Base-by-base conservation (phyloP, 2,329 filamentous ascomycete genomes). In the Elsinoe batatas region DNA sequence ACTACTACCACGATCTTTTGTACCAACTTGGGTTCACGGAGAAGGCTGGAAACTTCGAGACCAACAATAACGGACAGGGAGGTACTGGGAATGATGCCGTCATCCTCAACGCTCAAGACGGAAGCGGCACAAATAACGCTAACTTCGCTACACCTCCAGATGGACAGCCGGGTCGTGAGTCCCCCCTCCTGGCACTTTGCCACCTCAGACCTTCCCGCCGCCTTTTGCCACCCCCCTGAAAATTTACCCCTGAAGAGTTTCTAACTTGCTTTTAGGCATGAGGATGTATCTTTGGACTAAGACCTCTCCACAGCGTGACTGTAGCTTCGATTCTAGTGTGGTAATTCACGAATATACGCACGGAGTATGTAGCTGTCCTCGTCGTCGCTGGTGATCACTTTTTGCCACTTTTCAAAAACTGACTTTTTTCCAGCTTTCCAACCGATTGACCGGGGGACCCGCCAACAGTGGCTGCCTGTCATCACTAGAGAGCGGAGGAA, bases 331-430 rank as follows among this genome's bases (percentile, higher is more conserved):
- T 47, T 75, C 78, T 5, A 77, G 78, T 56, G 78, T 83, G 15
- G 72, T 84, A 18, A 76, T 83, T 58, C 81, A 83, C 69, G 79
- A 81, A 63, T 80, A 76, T 63, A 78, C 74, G 1, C 78, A 80
- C 57, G 40, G 54, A 47, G 51, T 51, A 5, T 12, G 13, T 50
- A 5, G 20, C 3, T 17, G 15, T 20, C 17, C 11, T 26, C 37
- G 13, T 38, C 22, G 17, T 54, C 42, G 51, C 26, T 13, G 6
- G 22, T 2, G 30, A 5, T 22, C 37, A 22, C 22, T 22, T 22
- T 40, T 15, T 13, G 26, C 15, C n/a, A 17, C 32, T 47, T 64
- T 69, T 57, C 67, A 65, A 0, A 26, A 11, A 33, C 22, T 35
- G 32, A 50, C n/a, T 5, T 5, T 33, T n/a, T 33, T n/a, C 4